These are phyloP conservation scores for Moesziomyces sp. DNA, from an alignment of 1,284 basidiomycete genomes.

Conservation along the genomic window DNA sequence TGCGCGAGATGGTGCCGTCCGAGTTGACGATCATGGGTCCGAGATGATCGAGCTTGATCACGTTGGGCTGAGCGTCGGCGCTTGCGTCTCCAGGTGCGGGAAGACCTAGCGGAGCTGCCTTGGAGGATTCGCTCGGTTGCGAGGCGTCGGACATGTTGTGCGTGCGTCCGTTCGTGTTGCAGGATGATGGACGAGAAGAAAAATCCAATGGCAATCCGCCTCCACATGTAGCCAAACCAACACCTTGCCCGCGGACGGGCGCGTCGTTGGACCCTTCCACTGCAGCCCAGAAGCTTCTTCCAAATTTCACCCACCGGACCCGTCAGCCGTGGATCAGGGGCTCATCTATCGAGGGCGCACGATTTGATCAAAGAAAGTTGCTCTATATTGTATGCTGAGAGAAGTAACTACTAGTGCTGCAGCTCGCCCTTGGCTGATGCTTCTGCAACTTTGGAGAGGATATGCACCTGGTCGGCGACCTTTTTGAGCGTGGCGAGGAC, in stretches of 20 bases:
- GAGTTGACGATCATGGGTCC: conserved; percentile 60
- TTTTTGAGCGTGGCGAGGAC: conserved; percentile 80
- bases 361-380: too few species aligned
- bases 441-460: conserved; percentile 75
- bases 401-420: conserved; percentile 21
- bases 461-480: conserved; percentile 82
- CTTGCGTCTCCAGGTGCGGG: conserved; percentile 39
- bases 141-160: neutral
- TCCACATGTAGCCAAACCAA: too few species aligned
- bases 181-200: neutral
- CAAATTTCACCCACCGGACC: too few species aligned
- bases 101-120: conserved; percentile 22
- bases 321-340: too few species aligned
- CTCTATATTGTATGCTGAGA: too few species aligned
- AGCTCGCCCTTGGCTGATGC: conserved; percentile 69
- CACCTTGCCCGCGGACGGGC: too few species aligned
- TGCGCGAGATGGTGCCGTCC: conserved; percentile 60
- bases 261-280: too few species aligned
- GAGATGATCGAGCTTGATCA: conserved; percentile 56
- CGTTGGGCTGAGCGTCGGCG: conserved; percentile 22
- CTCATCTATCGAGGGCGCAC: too few species aligned
- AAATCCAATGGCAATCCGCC: too few species aligned
- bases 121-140: neutral
- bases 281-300: too few species aligned
- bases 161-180: neutral